A percentile compares a stretch with the other conserved stretches of the same genome.
Evolutionary conservation across 768 basidiomycete genomes (phyloP).

Genomic region (Holtermannia corniformis): DNA sequence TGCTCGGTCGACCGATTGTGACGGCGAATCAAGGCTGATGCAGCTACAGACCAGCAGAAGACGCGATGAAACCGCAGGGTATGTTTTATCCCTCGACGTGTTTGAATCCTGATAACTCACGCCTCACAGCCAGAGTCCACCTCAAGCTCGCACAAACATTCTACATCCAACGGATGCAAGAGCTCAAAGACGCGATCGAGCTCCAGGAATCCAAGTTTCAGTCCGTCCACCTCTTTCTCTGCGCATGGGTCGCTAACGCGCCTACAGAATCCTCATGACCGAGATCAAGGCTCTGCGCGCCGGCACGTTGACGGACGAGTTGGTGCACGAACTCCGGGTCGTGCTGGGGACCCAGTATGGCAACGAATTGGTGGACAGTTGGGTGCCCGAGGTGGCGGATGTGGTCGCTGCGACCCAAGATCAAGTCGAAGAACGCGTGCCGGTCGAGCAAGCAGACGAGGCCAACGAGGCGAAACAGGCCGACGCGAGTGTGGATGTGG

Average conservation of each 20-base stretch:
- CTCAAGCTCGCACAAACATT: constrained; percentile 64
- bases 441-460: not conserved
- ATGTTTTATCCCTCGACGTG: constrained; percentile 12
- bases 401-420: not conserved
- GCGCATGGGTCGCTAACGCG: not conserved
- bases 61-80: constrained; percentile 52
- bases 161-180: constrained; percentile 59
- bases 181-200: constrained; percentile 61
- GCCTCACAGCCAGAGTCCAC: constrained; percentile 52
- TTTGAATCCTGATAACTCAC: not conserved
- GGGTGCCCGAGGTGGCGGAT: constrained; percentile 21
- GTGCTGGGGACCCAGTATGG: constrained; percentile 25
- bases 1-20: not conserved
- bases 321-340: constrained; percentile 45
- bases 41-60: constrained; percentile 42
- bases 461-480: not conserved
- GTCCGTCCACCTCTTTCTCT: constrained; percentile 43
- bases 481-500: too few relatives aligned
- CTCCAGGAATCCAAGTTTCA: constrained; percentile 71
- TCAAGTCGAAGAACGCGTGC: not conserved
- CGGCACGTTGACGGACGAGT: constrained; percentile 55
- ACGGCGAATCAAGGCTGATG: not conserved
- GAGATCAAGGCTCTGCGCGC: constrained; percentile 71
- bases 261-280: constrained; percentile 51
- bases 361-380: constrained; percentile 24